Evolutionary conservation across 441 rosid species (phyloP), one percentile per base, ranked within the genome.

Genomic region (Breynia disticha): DNA sequence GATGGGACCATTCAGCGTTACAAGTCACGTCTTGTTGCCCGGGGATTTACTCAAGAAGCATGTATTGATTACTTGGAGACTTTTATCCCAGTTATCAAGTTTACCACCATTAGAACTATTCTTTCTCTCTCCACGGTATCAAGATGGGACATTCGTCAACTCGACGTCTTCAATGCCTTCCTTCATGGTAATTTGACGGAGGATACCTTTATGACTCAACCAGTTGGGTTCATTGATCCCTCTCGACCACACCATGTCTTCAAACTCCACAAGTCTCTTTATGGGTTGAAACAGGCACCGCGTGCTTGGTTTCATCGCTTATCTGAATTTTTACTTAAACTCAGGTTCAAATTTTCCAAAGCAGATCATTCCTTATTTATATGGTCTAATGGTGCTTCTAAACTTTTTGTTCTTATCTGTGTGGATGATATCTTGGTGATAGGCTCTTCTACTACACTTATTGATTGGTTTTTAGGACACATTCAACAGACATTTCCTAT

Each of bases 21-120:
- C 57, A 54, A 54, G 1, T 46, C 24, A 0, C 11, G 57, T 18
- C 46, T 54, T 9, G 57, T 54, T 18, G 57, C 57, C 11, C n/a
- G 39, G 0, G 57, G 47, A 13, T 54, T 15, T n/a, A 9, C 21
- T 5, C 21, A 54, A 54, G 3, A 2, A 7, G 6, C 20, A 0
- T 5, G 47, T 7, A 2, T 54, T 0, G 47, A 54, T 32, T 54
- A n/a, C 16, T 2, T 9, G 2, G 57, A 38, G 7, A 54, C 57
- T 7, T 54, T 32, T 24, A 54, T 28, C 17, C 57, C 32, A 2
- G 32, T 54, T 0, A 12, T 41, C 11, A 54, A 52, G 20, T 11
- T 43, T 2, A 17, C 41, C 1, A 22, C 41, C 0, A 15, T 54
- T 18, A 11, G 24, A 10, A 35, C 15, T 2, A 12, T 54, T 37